Base-by-base conservation (phyloP, 768 basidiomycete species). In the Trichaptum fuscoviolaceum region DNA sequence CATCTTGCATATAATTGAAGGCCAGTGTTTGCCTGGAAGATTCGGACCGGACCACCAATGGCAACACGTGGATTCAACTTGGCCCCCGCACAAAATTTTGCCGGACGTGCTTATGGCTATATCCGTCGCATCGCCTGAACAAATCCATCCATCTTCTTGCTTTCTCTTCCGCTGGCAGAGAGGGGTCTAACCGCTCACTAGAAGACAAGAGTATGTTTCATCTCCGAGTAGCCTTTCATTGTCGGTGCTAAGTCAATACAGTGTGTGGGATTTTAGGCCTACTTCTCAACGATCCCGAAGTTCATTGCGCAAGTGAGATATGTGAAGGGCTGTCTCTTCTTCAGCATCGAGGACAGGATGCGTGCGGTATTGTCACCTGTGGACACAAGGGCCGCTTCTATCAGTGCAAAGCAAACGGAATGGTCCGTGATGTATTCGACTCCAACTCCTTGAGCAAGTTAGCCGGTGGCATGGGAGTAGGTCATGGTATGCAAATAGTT, bases 321-420 rank as follows among this genome's bases (percentile, higher is more conserved):
- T 90, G 86, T 71, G 97, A 99, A 76, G 95, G 95, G 34, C 85
- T 99, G n/a, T 92, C 95, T 25, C 82, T 99, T 57, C 82, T 99
- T 5, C 97, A 99, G 76, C 97, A 99, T 74, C 85, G 96, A 70
- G 97, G 96, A 15, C 96, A 99, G 77, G 97, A 99, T 82, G 97
- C 97, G 0, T 96, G 95, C 70, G 97, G 97, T 36, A 90, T 99
- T 72, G 89, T 99, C 67, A 99, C 97, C 35, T 96, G 97, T 76
- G 97, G 95, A 2, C 87, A 88, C 5, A 95, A 94, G 74, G 97
- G 97, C 27, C 88, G 95, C 58, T 91, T 99, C 75, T 98, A 91
- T 77, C 97, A 99, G 75, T 96, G 95, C 83, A 99, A 99, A 78
- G 94, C 95, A 27, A 99, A 99, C 74, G 97, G 97, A 58, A 99